A percentile compares a stretch with the other conserved stretches of the same genome.
Conservation (phyloP, 192 early-diverging fungal genomes). For the Coemansia sp. region DNA sequence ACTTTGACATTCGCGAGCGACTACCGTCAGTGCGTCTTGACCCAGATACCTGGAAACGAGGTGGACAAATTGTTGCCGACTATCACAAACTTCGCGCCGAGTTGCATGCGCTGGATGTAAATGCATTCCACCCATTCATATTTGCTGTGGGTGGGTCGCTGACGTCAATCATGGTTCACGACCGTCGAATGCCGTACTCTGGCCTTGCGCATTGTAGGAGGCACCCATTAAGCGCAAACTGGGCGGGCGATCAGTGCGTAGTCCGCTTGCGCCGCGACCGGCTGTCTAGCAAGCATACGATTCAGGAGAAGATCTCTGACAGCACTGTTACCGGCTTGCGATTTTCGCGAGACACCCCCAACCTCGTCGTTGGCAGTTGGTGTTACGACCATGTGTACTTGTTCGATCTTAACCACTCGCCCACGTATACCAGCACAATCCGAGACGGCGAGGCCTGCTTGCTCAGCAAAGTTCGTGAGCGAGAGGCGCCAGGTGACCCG, state of each 20-base stretch:
- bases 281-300: neutral
- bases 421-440: constrained; percentile 20
- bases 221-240: constrained; percentile 8
- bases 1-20: constrained; percentile 61
- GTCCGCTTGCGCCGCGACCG: constrained; percentile 32
- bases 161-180: constrained; percentile 54
- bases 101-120: constrained; percentile 57
- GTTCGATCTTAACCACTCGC: constrained; percentile 57
- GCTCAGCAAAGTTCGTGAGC: neutral
- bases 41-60: neutral
- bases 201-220: neutral
- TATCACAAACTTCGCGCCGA: constrained; percentile 53
- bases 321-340: constrained; percentile 46
- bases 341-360: constrained; percentile 38
- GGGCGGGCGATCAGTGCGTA: constrained; percentile 41
- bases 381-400: constrained; percentile 59
- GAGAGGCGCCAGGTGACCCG: neutral
- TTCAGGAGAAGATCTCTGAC: constrained; percentile 26
- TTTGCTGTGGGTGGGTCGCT: constrained; percentile 66
- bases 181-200: constrained; percentile 51
- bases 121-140: constrained; percentile 51
- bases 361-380: constrained; percentile 63
- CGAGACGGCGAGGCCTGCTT: neutral
- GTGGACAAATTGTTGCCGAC: constrained; percentile 46
- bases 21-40: constrained; percentile 7